Base-by-base conservation (phyloP, 441 rosid species). In the Brassica balearica region DNA sequence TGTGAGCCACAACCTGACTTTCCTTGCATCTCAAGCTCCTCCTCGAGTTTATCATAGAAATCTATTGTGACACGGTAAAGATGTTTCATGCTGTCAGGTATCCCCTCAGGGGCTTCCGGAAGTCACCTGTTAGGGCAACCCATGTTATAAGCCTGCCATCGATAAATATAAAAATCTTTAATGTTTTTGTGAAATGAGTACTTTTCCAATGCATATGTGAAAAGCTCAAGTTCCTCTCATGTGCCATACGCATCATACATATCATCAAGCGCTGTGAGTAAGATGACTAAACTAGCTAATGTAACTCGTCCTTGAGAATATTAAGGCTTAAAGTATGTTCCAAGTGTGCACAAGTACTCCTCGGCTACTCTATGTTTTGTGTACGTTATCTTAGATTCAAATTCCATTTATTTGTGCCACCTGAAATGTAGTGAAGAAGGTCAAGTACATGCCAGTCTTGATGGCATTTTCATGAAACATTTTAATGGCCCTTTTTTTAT, bases 281-380 rank as follows among this genome's bases (percentile, higher is more conserved):
- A 48, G 64, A 78, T 75, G 17, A 80, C 48, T 2, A 84, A 65
- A 68, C 77, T 86, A 53, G 89, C 73, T 3, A 72, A 1, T 1
- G 62, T 62, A 48, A 10, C 77, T 71, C 90, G 79, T 8, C 71
- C 82, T 4, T 65, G 59, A 12, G 81, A 51, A 59, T 71, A 85
- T 15, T 84, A 41, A 3, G 88, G 87, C 73, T 87, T 86, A 17
- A 67, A 80, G 65, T 69, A 85, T 38, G 80, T 73, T 41, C 82
- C 86, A 58, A 84, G 14, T 20, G 79, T 64, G 88, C 87, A 89
- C 56, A 89, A 71, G 61, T 82, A 89, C 14, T 75, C 65, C 64
- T 87, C 91, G 10, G 79, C 77, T 12, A 86, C 2, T 63, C 90
- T 85, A 27, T 87, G 88, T 48, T 90, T 78, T 10, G 82, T 77